Conservation (phyloP, 805 yeast genomes). For the Hanseniaspora singularis region DNA sequence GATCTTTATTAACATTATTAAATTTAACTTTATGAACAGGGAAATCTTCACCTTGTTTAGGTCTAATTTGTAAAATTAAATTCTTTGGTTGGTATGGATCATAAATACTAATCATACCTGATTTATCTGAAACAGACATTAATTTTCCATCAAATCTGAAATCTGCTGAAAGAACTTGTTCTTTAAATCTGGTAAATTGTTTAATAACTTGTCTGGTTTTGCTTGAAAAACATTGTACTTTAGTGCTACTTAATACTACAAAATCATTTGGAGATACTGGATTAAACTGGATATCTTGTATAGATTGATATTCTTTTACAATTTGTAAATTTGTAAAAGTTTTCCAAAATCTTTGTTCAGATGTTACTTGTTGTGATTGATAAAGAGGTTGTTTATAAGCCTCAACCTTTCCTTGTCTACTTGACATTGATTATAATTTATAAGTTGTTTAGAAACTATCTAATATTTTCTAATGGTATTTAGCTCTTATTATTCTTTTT, state of each 20-base stretch:
- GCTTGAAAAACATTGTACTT: constrained; percentile 88
- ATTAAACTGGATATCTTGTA: constrained; percentile 76
- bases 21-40: constrained; percentile 91
- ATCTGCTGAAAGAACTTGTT: constrained; percentile 83
- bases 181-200: constrained; percentile 79
- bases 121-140: constrained; percentile 87
- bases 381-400: constrained; percentile 61
- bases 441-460: no score
- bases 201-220: constrained; percentile 83
- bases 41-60: constrained; percentile 45
- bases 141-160: constrained; percentile 85
- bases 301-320: constrained; percentile 86
- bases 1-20: constrained; percentile 64
- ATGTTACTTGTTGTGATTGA: constrained; percentile 68
- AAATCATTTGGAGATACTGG: constrained; percentile 72
- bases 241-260: constrained; percentile 82
- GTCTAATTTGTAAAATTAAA: constrained; percentile 64
- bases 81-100: constrained; percentile 74
- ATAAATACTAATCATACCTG: constrained; percentile 82
- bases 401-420: constrained; percentile 51
- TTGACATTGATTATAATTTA: constrained; percentile 44
- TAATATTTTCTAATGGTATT: no score
- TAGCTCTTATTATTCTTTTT: no score
- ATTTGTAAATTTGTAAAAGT: constrained; percentile 75
- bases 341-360: constrained; percentile 91